These are phyloP conservation scores for Otatea glauca DNA, from an alignment of 176 grass and related monocot species.

Conservation along the genomic window DNA sequence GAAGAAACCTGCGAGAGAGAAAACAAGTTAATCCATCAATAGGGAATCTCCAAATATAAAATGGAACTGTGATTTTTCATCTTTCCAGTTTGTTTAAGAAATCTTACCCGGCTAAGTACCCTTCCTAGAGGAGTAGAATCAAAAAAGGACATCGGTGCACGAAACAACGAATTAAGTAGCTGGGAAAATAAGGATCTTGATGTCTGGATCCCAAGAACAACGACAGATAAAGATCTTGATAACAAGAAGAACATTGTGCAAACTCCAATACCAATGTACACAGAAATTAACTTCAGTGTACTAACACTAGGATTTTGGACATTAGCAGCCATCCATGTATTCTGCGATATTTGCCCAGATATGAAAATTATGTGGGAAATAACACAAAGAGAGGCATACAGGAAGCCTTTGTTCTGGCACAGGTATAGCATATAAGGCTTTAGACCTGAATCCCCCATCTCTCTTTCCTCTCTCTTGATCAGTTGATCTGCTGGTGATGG, in stretches of 20 bases:
- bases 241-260: conserved; percentile 70
- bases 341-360: conserved; percentile 91
- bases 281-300: conserved; percentile 69
- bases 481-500: conserved; percentile 61
- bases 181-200: conserved; percentile 93
- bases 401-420: conserved; percentile 74
- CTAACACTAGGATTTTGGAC: conserved; percentile 73
- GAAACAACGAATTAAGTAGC: conserved; percentile 74
- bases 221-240: conserved; percentile 56
- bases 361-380: conserved; percentile 67
- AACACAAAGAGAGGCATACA: conserved; percentile 56
- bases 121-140: conserved; percentile 94
- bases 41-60: conserved; percentile 1
- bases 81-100: conserved; percentile 16
- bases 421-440: conserved; percentile 85
- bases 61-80: background rate
- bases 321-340: conserved; percentile 94
- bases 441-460: conserved; percentile 79
- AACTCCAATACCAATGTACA: conserved; percentile 78
- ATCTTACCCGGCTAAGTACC: conserved; percentile 84
- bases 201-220: conserved; percentile 69
- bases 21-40: conserved; percentile 12
- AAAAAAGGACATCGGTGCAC: conserved; percentile 88
- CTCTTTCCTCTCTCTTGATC: conserved; percentile 89
- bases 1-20: conserved; percentile 71